Evolutionary conservation across 805 yeast species (phyloP).

Genomic region (Metschnikowia vanudenii): DNA sequence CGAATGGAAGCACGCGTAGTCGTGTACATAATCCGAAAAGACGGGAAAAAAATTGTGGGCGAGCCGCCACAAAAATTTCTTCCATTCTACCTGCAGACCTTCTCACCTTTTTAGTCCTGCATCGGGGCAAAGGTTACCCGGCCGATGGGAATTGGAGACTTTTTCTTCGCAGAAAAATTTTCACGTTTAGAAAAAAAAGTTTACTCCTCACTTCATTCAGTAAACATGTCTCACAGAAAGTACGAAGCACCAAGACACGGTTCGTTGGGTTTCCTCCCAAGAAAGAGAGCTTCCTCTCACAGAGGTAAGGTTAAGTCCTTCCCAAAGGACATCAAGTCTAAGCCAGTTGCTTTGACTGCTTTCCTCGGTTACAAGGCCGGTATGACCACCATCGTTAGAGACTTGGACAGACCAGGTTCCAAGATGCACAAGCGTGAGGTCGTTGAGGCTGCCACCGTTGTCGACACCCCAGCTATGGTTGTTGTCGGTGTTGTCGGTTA

Average conservation of each 20-base stretch:
- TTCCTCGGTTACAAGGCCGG: slow-evolving; percentile 99
- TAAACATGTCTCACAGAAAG: slow-evolving; percentile 97
- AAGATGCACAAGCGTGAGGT: slow-evolving; percentile 99
- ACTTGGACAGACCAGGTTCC: slow-evolving; percentile 99
- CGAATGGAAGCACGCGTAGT: no score
- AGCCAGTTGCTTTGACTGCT: slow-evolving; percentile 98
- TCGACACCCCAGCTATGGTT: slow-evolving; percentile 98
- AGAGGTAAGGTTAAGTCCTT: slow-evolving; percentile 99
- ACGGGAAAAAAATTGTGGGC: no score
- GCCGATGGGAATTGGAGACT: not conserved
- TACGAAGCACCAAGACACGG: slow-evolving; percentile 99
- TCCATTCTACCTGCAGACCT: not conserved
- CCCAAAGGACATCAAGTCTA: slow-evolving; percentile 97
- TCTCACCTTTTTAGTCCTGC: not conserved
- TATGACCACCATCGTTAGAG: slow-evolving; percentile 99
- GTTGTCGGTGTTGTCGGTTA: slow-evolving; percentile 99
- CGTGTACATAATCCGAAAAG: not conserved
- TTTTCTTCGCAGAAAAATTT: slow-evolving; percentile 12
- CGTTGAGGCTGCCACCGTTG: slow-evolving; percentile 99
- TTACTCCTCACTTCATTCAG: slow-evolving; percentile 29
- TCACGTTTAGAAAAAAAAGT: slow-evolving; percentile 1
- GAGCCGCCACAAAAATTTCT: not conserved
- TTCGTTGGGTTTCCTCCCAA: slow-evolving; percentile 99
- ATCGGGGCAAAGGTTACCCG: slow-evolving; percentile 6
- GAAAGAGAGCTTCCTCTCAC: slow-evolving; percentile 98